Base-by-base conservation (phyloP, 441 rosid genomes). In the Gossypium davidsonii region DNA sequence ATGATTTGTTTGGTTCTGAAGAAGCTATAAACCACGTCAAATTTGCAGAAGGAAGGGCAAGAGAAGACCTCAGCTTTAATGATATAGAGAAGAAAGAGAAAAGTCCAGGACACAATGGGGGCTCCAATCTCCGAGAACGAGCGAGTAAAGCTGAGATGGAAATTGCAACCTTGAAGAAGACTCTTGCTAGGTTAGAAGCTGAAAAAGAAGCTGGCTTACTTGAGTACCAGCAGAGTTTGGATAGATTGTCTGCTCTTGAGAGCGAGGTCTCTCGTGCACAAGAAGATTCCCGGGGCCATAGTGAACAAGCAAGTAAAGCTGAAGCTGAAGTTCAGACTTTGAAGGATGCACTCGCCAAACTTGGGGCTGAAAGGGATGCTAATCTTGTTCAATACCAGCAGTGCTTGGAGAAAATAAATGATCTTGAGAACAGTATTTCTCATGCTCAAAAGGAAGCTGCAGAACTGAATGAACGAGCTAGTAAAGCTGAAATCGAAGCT, bases 151-250 rank as follows among this genome's bases (percentile, higher is more conserved):
- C 90, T 11, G 98, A 91, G 82, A 80, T 80, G 76, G 98, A 93
- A 77, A 91, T 95, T 49, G 68, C 80, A 67, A 84, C 82, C 70
- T 83, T 95, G 63, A 89, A 86, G 86, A 89, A 86, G 63, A 87
- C 87, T 66, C 87, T 93, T 75, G 78, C 92, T 61, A 91, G 85
- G 81, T 84, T 95, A 74, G 96, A 95, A 81, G 89, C 87, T 72
- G 99, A 95, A 80, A 95, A 91, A 82, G 93, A 92, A 78, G 94
- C 91, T 80, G 89, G 68, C 79, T 49, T 84, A 71, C 82, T 83
- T 71, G 87, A 90, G 84, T 92, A 88, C 85, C 92, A 80, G 60
- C 86, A 81, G 78, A 86, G 91, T 77, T 84, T 89, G 79, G 94
- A 90, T 65, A 84, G 89, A 79, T 77, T 92, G 68, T 76, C 90